phyloP scores from a whole-genome alignment of 2,329 filamentous ascomycete genomes.

The Graphilbum sp. region DNA sequence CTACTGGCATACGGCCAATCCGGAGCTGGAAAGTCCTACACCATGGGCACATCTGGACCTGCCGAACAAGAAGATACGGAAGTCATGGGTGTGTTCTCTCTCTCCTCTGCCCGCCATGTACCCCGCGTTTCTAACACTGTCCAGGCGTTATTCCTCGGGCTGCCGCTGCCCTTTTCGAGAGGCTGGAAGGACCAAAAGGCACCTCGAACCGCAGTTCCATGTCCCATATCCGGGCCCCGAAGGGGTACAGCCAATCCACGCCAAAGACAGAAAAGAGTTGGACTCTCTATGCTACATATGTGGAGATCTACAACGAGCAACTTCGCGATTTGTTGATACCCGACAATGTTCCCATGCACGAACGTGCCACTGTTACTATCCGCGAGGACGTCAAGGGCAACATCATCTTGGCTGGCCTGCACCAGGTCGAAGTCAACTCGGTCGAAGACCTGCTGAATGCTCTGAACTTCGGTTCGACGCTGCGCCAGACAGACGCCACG shows the following conservation, averaged over 20 bases:
- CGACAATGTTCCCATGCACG: conserved; percentile 50
- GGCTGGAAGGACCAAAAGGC: conserved; percentile 45
- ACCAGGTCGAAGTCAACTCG: conserved; percentile 75
- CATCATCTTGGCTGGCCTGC: conserved; percentile 81
- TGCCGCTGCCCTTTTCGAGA: conserved; percentile 73
- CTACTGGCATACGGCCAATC: conserved; percentile 95
- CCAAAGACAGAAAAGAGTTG: conserved; percentile 56
- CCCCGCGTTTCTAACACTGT: not conserved
- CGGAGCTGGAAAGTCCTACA: conserved; percentile 93
- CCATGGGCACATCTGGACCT: conserved; percentile 91
- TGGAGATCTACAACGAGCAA: conserved; percentile 97
- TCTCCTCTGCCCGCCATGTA: not conserved
- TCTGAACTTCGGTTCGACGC: conserved; percentile 80
- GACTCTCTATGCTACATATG: conserved; percentile 87
- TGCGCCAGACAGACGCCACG: conserved; percentile 91
- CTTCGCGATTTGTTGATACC: conserved; percentile 76
- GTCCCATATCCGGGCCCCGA: conserved; percentile 65
- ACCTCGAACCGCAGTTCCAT: conserved; percentile 44
- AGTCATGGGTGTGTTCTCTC: conserved; percentile 53
- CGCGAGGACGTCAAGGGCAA: conserved; percentile 89
- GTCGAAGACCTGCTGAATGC: conserved; percentile 82
- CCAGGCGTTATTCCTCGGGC: conserved; percentile 90
- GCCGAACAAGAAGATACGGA: conserved; percentile 54
- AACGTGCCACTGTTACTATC: conserved; percentile 72
- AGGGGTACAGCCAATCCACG: conserved; percentile 50